Evolutionary conservation across 208 protist genomes (phyloP), one percentile per base, ranked within the genome.

Genomic region (Trypanosomatidae sp.): DNA sequence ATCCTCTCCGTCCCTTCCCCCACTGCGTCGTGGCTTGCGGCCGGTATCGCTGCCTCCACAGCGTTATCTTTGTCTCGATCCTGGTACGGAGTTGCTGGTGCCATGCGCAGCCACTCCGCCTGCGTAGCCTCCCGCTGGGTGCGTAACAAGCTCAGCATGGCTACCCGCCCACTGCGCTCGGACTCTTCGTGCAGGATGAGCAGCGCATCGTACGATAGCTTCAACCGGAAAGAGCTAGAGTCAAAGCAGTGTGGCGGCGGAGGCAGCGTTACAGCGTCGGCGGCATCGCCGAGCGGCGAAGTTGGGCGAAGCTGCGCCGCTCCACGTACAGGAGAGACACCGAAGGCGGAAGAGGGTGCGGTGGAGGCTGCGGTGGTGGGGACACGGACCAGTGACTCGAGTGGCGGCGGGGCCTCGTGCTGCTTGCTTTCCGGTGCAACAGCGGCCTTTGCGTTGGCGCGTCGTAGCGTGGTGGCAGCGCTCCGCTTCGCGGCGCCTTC

Each of bases 171-270:
- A 10, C 71, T 69, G 25, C 69, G 58, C 55, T 86, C 86, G 5
- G 60, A 72, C 19, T 80, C 78, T 4, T 72, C 66, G 58, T 78
- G 62, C 56, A 81, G 77, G 69, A 89, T 77, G 13, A 88, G 79
- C 5, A 87, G 79, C 19, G 75, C 76, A 55, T 90, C 82, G 79
- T 87, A 87, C 8, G 74, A 81, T 47, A 96, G 75, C 65, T 94
- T 96, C 67, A 84, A 59, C 0, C 86, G 79, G 41, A 96, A 77
- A 19, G 90, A 94, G 46, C 70, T 65, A 44, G 79, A 60, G 74
- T 93, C 80, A 79, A 96, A 96, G 72, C 89, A 85, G 44, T 70
- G 64, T 33, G 67, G 71, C 22, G 62, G 59, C 28, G 39, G 60
- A n/a, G 60, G 60, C 6, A 39, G 71, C 50, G 71, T 46, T 0